phyloP scores from a whole-genome alignment of 805 yeast species.

The Yarrowia phangngaensis region DNA sequence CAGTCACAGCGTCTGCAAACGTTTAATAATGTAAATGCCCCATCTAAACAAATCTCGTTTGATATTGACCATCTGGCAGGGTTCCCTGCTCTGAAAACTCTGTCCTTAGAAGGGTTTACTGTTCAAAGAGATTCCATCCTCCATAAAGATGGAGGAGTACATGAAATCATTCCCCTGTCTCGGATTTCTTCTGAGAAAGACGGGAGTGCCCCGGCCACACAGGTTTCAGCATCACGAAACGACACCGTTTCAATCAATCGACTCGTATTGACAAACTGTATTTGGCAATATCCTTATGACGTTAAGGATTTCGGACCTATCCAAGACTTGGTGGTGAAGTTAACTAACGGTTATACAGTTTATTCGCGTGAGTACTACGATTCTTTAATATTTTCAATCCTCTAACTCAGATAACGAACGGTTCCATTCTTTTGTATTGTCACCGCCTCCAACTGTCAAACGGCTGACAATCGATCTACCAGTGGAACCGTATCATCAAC shows the following conservation, averaged over 20 bases:
- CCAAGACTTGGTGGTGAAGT: conserved; percentile 19
- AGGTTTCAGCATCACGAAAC: not conserved
- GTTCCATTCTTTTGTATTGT: conserved; percentile 26
- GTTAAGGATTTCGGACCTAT: conserved; percentile 30
- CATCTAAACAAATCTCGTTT: conserved; percentile 22
- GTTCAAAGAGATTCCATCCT: conserved; percentile 27
- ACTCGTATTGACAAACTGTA: conserved; percentile 29
- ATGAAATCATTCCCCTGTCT: conserved; percentile 15
- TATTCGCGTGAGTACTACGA: conserved; percentile 27
- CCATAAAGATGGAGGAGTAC: conserved; percentile 7
- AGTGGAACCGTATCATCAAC: conserved; percentile 26
- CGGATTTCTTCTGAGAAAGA: conserved; percentile 13
- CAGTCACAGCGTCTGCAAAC: conserved; percentile 20
- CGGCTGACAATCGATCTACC: conserved; percentile 27
- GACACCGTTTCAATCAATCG: conserved; percentile 8
- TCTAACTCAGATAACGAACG: conserved; percentile 28
- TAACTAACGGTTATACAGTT: conserved; percentile 28
- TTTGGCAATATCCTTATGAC: conserved; percentile 31
- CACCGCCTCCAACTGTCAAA: conserved; percentile 27
- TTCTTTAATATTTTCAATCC: not conserved
- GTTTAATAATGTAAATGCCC: conserved; percentile 21
- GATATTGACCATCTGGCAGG: conserved; percentile 29
- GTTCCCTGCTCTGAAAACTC: conserved; percentile 10
- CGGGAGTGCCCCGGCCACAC: not conserved
- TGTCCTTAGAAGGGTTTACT: conserved; percentile 28